These are phyloP conservation scores for Mycena crocata DNA, from an alignment of 768 basidiomycete species.

Conservation along the genomic window DNA sequence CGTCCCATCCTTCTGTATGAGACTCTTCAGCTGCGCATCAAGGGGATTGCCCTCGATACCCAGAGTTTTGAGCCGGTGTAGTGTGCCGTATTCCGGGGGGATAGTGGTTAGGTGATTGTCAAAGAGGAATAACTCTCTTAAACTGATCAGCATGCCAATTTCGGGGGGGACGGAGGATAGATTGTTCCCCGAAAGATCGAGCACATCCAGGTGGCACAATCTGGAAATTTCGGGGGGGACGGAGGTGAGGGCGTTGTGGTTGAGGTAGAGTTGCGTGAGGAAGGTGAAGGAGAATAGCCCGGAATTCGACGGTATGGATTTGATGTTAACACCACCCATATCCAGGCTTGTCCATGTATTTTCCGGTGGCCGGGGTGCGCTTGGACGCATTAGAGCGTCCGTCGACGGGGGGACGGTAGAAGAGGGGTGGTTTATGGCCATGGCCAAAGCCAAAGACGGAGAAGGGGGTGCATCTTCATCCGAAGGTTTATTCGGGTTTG, in stretches of 20 bases:
- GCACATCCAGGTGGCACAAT: conserved; percentile 86
- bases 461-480: conserved; percentile 46
- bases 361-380: conserved; percentile 71
- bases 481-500: conserved; percentile 84
- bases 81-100: conserved; percentile 87
- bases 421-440: conserved; percentile 71
- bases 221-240: conserved; percentile 87
- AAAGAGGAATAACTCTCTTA: conserved; percentile 95
- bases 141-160: conserved; percentile 87
- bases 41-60: conserved; percentile 98
- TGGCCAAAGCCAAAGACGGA: conserved; percentile 47
- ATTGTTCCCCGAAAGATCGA: conserved; percentile 93
- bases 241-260: conserved; percentile 87
- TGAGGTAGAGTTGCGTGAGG: conserved; percentile 94
- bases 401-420: conserved; percentile 81
- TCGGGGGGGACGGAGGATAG: conserved; percentile 84
- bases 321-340: conserved; percentile 95
- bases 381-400: conserved; percentile 70
- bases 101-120: conserved; percentile 93
- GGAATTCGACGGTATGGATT: conserved; percentile 84
- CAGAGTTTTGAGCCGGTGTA: conserved; percentile 92
- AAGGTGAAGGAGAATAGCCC: conserved; percentile 90
- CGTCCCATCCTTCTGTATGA: conserved; percentile 97
- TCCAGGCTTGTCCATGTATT: conserved; percentile 93
- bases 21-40: conserved; percentile 76